A percentile compares a stretch with the other conserved stretches of the same genome.
Evolutionary conservation across 768 basidiomycete genomes (phyloP).

Genomic region (Harrya chromipes): DNA sequence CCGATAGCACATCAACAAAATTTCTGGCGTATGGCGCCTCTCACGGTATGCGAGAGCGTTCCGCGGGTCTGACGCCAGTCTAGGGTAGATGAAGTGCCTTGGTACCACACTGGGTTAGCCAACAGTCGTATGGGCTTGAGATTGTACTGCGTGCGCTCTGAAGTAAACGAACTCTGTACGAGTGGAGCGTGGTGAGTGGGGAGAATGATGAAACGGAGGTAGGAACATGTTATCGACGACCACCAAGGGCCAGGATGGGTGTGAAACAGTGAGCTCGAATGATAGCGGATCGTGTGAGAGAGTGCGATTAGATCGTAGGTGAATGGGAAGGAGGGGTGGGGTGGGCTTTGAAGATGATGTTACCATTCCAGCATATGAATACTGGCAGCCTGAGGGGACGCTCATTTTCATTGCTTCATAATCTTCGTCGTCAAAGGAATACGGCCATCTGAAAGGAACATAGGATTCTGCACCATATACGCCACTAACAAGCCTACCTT

Average conservation of each 20-base stretch:
- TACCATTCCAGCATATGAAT: no score
- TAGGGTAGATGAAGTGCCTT: constrained; percentile 94
- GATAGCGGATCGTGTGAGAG: no score
- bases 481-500: no score
- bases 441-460: no score
- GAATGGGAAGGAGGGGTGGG: no score
- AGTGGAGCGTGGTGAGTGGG: constrained; percentile 51
- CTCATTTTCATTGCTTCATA: no score
- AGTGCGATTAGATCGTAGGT: no score
- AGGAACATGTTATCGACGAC: constrained; percentile 95
- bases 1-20: constrained; percentile 49
- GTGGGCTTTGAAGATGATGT: no score
- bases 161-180: constrained; percentile 69
- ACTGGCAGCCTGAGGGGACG: no score
- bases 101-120: constrained; percentile 85
- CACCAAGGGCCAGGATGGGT: constrained; percentile 67
- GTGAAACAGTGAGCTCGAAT: no score
- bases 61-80: constrained; percentile 63
- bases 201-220: constrained; percentile 86
- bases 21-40: constrained; percentile 64
- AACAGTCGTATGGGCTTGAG: constrained; percentile 83
- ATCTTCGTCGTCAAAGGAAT: no score
- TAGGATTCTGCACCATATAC: no score
- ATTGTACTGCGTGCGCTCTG: constrained; percentile 88
- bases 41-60: constrained; percentile 61